These are phyloP conservation scores for Metarhizium robertsii DNA, from an alignment of 2,329 filamentous ascomycete species.

Conservation along the genomic window DNA sequence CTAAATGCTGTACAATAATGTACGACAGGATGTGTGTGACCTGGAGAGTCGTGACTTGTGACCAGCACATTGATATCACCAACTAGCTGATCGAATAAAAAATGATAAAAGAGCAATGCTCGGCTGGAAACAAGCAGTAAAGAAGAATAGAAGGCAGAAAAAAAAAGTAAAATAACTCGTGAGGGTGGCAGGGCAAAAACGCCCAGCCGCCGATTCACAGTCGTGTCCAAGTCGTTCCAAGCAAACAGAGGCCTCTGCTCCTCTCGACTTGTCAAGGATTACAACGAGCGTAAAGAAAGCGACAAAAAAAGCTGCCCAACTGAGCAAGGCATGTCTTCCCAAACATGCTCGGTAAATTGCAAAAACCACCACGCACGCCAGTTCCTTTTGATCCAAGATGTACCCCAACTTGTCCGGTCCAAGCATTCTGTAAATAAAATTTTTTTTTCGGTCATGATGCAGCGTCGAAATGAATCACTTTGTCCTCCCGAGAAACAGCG, in stretches of 20 bases:
- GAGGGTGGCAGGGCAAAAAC: neutral
- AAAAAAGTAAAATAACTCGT: neutral
- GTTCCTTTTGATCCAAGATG: slow-evolving; percentile 6
- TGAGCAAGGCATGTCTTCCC: neutral
- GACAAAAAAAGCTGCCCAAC: neutral
- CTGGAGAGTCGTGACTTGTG: slow-evolving; percentile 18
- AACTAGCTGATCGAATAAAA: neutral
- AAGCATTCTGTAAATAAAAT: slow-evolving; percentile 6
- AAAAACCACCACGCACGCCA: slow-evolving; percentile 18
- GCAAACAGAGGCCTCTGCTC: slow-evolving; percentile 20
- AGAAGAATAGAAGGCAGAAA: neutral
- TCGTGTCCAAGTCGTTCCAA: slow-evolving; percentile 7
- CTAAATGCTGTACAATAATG: slow-evolving; percentile 1
- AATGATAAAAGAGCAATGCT: neutral
- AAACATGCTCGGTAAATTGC: neutral
- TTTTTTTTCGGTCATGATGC: slow-evolving; percentile 21
- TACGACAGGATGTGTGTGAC: slow-evolving; percentile 7
- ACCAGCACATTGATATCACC: slow-evolving; percentile 21
- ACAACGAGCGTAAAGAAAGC: slow-evolving; percentile 43
- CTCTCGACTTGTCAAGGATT: slow-evolving; percentile 31
- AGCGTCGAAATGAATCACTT: slow-evolving; percentile 9
- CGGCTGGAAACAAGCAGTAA: neutral
- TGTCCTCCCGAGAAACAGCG: slow-evolving; percentile 16
- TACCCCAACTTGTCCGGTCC: neutral
- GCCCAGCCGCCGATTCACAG: neutral